Evolutionary conservation across 2,329 filamentous ascomycete genomes (phyloP).

Genomic region (Ilyonectria sp.): DNA sequence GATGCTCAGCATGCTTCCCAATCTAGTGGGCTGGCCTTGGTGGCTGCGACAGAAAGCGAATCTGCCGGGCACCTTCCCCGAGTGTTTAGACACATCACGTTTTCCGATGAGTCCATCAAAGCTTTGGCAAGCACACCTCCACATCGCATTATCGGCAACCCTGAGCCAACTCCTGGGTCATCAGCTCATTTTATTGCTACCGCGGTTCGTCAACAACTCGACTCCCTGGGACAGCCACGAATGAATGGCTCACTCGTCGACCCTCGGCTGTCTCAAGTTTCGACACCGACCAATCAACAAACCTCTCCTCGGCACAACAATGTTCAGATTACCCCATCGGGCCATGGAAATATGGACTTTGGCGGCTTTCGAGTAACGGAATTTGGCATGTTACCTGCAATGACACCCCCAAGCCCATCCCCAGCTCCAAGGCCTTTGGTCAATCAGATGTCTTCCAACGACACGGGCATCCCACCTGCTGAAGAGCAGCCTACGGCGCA

Average conservation of each 20-base stretch:
- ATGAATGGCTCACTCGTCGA: neutral
- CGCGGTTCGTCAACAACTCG: neutral
- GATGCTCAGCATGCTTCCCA: neutral
- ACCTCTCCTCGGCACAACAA: neutral
- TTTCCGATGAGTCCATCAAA: slow-evolving; percentile 35
- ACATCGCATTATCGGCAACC: neutral
- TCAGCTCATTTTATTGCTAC: slow-evolving; percentile 3
- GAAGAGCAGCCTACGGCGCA: neutral
- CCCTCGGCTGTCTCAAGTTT: slow-evolving; percentile 2
- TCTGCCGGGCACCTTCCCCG: slow-evolving; percentile 5
- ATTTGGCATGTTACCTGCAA: slow-evolving; percentile 9
- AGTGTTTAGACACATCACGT: slow-evolving; percentile 27
- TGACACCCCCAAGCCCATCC: slow-evolving; percentile 42
- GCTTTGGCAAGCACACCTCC: slow-evolving; percentile 10
- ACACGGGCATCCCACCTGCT: neutral
- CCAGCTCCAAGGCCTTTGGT: slow-evolving; percentile 33
- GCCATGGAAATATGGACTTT: neutral
- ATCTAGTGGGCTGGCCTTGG: neutral
- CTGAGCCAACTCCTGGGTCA: slow-evolving; percentile 3
- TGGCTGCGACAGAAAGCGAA: slow-evolving; percentile 9
- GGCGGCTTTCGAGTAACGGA: neutral
- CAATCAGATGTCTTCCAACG: slow-evolving; percentile 2
- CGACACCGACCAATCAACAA: neutral
- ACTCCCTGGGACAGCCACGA: neutral
- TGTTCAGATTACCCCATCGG: slow-evolving; percentile 21